phyloP scores from a whole-genome alignment of 2,329 filamentous ascomycete species.

The Emergomyces orientalis region DNA sequence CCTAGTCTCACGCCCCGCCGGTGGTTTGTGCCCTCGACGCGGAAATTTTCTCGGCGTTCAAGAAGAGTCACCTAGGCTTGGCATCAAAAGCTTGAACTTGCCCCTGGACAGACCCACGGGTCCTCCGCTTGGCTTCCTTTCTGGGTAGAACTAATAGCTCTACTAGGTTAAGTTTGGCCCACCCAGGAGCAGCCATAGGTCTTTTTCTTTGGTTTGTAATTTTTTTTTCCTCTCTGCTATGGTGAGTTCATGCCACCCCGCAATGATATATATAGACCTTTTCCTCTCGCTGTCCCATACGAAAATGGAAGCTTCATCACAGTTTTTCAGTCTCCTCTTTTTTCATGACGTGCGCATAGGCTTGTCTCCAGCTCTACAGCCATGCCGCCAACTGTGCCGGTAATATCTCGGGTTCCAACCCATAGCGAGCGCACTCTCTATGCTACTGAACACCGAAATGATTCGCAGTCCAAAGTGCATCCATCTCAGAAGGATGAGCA shows the following conservation, averaged over 20 bases:
- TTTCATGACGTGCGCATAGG: neutral
- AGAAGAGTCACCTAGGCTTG: neutral
- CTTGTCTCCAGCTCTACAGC: neutral
- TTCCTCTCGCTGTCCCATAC: neutral
- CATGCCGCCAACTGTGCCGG: conserved; percentile 6
- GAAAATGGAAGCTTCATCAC: conserved; percentile 1
- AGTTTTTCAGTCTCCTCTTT: neutral
- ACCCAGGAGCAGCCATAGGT: neutral
- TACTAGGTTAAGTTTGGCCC: neutral
- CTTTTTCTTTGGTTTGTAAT: neutral
- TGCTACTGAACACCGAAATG: conserved; percentile 5
- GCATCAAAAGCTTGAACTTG: neutral
- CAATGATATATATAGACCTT: neutral
- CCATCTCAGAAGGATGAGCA: conserved; percentile 24
- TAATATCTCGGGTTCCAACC: conserved; percentile 4
- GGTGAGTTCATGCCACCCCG: neutral
- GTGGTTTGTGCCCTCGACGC: neutral
- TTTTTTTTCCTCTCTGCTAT: neutral
- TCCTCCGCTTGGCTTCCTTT: conserved; percentile 7
- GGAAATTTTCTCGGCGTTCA: neutral
- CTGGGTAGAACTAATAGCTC: neutral
- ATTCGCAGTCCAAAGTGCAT: conserved; percentile 19
- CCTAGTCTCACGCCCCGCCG: neutral
- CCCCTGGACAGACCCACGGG: neutral
- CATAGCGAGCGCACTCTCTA: neutral